Evolutionary conservation across 345 rosid species (phyloP).

Genomic region (Gossypium raimondii): DNA sequence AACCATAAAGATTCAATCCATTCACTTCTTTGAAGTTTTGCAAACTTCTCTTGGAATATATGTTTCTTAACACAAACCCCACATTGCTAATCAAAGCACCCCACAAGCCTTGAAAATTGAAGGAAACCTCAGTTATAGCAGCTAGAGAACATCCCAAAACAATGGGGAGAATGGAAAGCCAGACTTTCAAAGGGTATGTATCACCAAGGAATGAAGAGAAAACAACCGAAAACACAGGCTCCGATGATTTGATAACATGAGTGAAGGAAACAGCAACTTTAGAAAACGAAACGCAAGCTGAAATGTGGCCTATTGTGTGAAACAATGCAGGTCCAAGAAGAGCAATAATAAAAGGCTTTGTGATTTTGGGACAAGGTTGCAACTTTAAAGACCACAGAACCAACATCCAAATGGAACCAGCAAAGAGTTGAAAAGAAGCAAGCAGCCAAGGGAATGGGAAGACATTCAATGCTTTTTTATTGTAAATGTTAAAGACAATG

Average conservation of each 20-base stretch:
- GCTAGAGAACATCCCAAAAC: slow-evolving; percentile 95
- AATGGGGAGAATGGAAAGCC: slow-evolving; percentile 91
- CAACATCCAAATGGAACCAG: slow-evolving; percentile 93
- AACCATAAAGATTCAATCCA: slow-evolving; percentile 86
- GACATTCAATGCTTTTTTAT: slow-evolving; percentile 79
- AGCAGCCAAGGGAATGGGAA: slow-evolving; percentile 97
- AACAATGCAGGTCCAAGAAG: slow-evolving; percentile 95
- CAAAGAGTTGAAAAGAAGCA: slow-evolving; percentile 87
- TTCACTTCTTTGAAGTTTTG: slow-evolving; percentile 79
- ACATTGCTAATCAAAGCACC: slow-evolving; percentile 96
- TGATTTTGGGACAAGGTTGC: slow-evolving; percentile 75
- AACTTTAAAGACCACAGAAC: slow-evolving; percentile 72
- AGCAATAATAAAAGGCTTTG: slow-evolving; percentile 75
- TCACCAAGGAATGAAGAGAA: slow-evolving; percentile 91
- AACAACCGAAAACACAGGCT: slow-evolving; percentile 92
- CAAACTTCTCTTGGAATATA: slow-evolving; percentile 77
- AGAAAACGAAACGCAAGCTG: slow-evolving; percentile 93
- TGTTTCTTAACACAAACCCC: slow-evolving; percentile 85
- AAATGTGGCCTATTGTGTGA: slow-evolving; percentile 93
- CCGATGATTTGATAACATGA: slow-evolving; percentile 92
- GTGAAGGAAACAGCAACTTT: slow-evolving; percentile 98
- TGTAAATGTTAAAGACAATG: slow-evolving; percentile 90
- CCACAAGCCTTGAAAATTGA: slow-evolving; percentile 72
- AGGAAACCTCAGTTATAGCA: slow-evolving; percentile 90
- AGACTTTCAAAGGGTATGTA: slow-evolving; percentile 70